phyloP scores from a whole-genome alignment of 768 basidiomycete genomes.

The Xerocomellus dryophilus region DNA sequence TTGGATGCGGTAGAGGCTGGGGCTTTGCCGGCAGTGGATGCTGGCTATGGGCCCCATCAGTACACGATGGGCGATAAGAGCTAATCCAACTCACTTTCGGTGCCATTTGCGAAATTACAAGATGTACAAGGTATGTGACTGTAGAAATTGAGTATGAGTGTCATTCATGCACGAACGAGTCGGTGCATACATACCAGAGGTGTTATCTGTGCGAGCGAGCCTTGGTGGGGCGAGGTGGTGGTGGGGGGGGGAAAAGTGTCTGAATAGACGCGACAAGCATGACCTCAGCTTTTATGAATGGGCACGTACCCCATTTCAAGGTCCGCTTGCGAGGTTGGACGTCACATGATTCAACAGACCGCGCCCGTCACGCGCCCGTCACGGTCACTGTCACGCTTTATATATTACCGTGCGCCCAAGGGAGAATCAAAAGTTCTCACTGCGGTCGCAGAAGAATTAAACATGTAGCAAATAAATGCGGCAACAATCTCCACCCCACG shows the following conservation, averaged over 20 bases:
- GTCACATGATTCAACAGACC: conserved; percentile 38
- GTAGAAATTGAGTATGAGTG: conserved; percentile 10
- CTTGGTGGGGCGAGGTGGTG: conserved; percentile 24
- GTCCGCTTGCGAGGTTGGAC: conserved; percentile 26
- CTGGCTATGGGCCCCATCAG: conserved; percentile 35
- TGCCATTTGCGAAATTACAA: conserved; percentile 35
- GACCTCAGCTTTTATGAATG: conserved; percentile 34
- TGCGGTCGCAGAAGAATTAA: not conserved
- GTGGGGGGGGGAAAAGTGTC: conserved; percentile 31
- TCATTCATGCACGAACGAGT: conserved; percentile 2
- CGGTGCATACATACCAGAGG: conserved; percentile 23
- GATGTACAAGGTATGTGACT: conserved; percentile 33
- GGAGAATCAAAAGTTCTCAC: not conserved
- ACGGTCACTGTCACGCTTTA: conserved; percentile 21
- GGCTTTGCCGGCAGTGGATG: conserved; percentile 38
- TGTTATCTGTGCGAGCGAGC: conserved; percentile 14
- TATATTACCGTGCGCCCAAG: too few species aligned
- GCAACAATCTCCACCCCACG: not conserved
- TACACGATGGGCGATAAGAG: conserved; percentile 8
- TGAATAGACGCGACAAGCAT: conserved; percentile 27
- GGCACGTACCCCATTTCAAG: conserved; percentile 31
- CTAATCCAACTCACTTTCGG: conserved; percentile 32
- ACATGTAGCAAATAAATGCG: not conserved
- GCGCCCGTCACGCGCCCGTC: conserved; percentile 34
- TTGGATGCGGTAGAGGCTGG: conserved; percentile 56